Conservation (phyloP, 805 yeast species). For the Metschnikowia santaceciliae region DNA sequence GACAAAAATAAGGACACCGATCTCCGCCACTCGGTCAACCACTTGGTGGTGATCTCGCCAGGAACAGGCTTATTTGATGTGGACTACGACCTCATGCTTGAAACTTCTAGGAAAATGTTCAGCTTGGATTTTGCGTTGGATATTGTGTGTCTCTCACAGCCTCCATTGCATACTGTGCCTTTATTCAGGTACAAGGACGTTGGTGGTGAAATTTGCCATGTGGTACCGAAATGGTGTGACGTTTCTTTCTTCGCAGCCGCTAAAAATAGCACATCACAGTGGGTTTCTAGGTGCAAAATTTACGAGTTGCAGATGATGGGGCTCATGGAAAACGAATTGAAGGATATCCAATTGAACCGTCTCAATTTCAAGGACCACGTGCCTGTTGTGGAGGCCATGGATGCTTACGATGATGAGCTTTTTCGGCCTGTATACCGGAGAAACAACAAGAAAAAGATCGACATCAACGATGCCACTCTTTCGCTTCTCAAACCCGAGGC, state of each 20-base stretch:
- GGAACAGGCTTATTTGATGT: slow-evolving; percentile 94
- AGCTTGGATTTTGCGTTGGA: slow-evolving; percentile 85
- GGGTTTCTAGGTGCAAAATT: slow-evolving; percentile 94
- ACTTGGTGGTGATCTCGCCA: slow-evolving; percentile 81
- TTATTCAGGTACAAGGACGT: slow-evolving; percentile 65
- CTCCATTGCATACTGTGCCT: slow-evolving; percentile 92
- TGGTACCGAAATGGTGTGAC: slow-evolving; percentile 95
- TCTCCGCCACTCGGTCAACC: slow-evolving; percentile 85
- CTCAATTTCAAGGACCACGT: slow-evolving; percentile 36
- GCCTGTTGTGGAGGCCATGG: slow-evolving; percentile 59
- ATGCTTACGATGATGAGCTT: slow-evolving; percentile 57
- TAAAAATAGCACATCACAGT: slow-evolving; percentile 44
- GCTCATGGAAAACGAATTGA: slow-evolving; percentile 84
- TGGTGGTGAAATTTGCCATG: slow-evolving; percentile 51
- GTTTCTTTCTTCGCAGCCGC: slow-evolving; percentile 82
- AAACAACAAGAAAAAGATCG: not conserved
- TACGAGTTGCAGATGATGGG: slow-evolving; percentile 99
- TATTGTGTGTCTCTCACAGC: slow-evolving; percentile 80
- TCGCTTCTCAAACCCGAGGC: slow-evolving; percentile 24
- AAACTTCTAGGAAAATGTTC: slow-evolving; percentile 71
- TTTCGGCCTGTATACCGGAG: slow-evolving; percentile 35
- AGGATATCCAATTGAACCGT: slow-evolving; percentile 62
- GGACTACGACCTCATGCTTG: slow-evolving; percentile 68
- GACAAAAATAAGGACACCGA: slow-evolving; percentile 83
- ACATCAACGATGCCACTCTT: slow-evolving; percentile 21